Conservation (phyloP, 306 rosid species). For the Oxytropis ochrocephala region DNA sequence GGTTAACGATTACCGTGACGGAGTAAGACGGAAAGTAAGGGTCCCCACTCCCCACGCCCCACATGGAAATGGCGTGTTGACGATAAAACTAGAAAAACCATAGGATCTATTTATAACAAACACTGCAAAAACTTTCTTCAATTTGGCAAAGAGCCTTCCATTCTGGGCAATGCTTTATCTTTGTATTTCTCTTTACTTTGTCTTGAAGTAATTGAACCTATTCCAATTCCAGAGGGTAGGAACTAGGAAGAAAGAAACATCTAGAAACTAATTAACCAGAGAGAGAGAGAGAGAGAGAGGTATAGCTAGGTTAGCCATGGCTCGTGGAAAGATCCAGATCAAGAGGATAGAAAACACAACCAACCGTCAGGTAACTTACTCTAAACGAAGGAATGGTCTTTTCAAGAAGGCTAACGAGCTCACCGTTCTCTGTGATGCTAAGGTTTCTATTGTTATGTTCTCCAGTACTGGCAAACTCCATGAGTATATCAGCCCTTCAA, state of each 20-base stretch:
- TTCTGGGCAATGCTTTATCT: constrained; percentile 35
- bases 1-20: constrained; percentile 19
- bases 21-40: constrained; percentile 35
- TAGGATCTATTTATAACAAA: constrained; percentile 29
- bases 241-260: neutral
- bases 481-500: constrained; percentile 57
- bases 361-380: constrained; percentile 78
- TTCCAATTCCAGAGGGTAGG: neutral
- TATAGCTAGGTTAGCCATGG: constrained; percentile 28
- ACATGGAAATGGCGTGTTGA: constrained; percentile 23
- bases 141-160: constrained; percentile 38
- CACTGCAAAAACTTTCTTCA: constrained; percentile 41
- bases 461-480: constrained; percentile 67
- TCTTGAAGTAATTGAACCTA: neutral
- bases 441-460: constrained; percentile 66
- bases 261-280: neutral
- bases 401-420: constrained; percentile 91
- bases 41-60: constrained; percentile 31
- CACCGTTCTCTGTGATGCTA: constrained; percentile 82
- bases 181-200: neutral
- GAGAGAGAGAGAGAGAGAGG: too few species aligned
- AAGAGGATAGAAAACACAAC: constrained; percentile 77
- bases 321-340: constrained; percentile 97
- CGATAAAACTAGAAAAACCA: neutral
- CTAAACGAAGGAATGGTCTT: constrained; percentile 77